These are phyloP conservation scores for Phytophthora europaea DNA, from an alignment of 352 stramenopile species.

Conservation along the genomic window DNA sequence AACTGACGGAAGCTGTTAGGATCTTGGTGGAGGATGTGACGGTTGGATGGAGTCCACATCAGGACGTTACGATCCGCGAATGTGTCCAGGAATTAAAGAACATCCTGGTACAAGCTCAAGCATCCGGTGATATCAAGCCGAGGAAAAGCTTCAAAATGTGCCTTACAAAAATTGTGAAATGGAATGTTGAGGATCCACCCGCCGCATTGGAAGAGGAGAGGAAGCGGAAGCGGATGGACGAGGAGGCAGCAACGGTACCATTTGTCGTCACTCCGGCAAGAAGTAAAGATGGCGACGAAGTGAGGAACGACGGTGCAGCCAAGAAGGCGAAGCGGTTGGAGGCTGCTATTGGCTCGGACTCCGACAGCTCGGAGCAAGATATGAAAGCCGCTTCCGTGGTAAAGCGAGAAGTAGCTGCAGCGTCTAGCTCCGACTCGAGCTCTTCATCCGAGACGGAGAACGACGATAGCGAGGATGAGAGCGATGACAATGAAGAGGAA, in stretches of 20 bases:
- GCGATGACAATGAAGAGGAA: not conserved
- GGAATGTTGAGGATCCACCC: not conserved
- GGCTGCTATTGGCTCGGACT: too few relatives aligned
- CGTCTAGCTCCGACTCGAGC: not conserved
- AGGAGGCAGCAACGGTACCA: not conserved
- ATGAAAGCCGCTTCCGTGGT: too few relatives aligned
- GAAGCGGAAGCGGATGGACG: not conserved
- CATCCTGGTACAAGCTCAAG: not conserved
- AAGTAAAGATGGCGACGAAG: not conserved
- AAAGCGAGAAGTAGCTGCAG: too few relatives aligned
- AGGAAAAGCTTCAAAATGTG: not conserved
- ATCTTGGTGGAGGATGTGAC: not conserved
- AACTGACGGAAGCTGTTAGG: not conserved
- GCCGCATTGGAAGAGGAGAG: not conserved
- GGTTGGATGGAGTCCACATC: not conserved
- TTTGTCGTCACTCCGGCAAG: not conserved
- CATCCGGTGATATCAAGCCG: not conserved
- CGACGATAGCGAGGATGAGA: not conserved
- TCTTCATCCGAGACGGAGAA: not conserved
- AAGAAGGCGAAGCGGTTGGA: not conserved
- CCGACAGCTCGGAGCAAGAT: too few relatives aligned
- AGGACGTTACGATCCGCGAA: not conserved
- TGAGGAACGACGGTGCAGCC: too few relatives aligned
- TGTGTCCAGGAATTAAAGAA: not conserved
- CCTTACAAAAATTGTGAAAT: not conserved